Conservation (phyloP, 768 basidiomycete genomes). For the Tremella fuciformis region DNA sequence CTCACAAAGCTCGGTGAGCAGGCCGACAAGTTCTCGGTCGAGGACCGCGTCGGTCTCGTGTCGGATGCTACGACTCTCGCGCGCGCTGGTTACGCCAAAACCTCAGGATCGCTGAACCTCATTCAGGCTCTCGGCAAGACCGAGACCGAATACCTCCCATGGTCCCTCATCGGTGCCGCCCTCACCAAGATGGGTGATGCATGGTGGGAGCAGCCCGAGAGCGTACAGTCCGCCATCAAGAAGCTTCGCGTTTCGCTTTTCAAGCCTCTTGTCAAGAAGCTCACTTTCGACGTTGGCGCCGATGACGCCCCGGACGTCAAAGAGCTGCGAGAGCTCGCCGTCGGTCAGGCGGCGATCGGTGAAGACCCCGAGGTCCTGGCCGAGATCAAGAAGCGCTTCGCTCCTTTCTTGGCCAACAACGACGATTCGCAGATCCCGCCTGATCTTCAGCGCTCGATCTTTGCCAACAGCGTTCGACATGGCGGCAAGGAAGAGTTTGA, state of each 20-base stretch:
- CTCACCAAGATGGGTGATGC: constrained; percentile 60
- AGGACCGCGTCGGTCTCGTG: constrained; percentile 85
- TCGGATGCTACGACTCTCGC: constrained; percentile 77
- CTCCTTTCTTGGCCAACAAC: constrained; percentile 64
- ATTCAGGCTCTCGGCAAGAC: constrained; percentile 62
- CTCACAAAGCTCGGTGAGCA: constrained; percentile 74
- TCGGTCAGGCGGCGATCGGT: constrained; percentile 52
- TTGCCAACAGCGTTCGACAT: constrained; percentile 62
- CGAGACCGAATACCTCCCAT: constrained; percentile 83
- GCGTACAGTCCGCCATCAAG: constrained; percentile 57
- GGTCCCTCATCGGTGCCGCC: constrained; percentile 65
- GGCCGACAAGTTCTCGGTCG: constrained; percentile 75
- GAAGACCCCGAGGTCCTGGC: constrained; percentile 60
- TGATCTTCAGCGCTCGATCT: constrained; percentile 65
- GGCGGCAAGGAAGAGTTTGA: constrained; percentile 75
- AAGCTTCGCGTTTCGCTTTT: constrained; percentile 54
- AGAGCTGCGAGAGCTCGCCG: constrained; percentile 71
- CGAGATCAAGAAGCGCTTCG: constrained; percentile 70
- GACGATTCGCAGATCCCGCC: constrained; percentile 76
- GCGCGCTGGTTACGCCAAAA: constrained; percentile 71
- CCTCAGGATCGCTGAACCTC: constrained; percentile 73
- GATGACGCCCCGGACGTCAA: constrained; percentile 67
- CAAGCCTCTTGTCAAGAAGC: constrained; percentile 68
- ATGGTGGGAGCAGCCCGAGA: constrained; percentile 77
- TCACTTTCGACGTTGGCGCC: constrained; percentile 72